Percentiles rank a stretch among this genome's conserved stretches.
phyloP scores from a whole-genome alignment of 2,329 filamentous ascomycete genomes.

The Neonectria coccinea region DNA sequence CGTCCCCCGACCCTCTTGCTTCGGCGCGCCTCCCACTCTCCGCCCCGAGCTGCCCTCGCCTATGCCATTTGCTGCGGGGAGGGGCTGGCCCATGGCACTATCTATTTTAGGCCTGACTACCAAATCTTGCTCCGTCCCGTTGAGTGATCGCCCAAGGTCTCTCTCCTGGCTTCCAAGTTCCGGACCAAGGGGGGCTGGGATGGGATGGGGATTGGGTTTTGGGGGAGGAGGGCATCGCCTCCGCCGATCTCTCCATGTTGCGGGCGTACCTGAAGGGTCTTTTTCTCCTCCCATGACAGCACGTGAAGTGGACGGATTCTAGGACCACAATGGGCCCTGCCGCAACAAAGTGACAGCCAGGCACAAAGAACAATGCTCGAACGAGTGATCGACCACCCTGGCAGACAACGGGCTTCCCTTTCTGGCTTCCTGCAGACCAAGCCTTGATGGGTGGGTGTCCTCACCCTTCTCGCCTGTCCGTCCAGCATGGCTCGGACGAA shows the following conservation, averaged over 20 bases:
- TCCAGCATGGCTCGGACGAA: slow-evolving; percentile 26
- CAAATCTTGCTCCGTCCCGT: slow-evolving; percentile 15
- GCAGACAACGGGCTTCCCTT: slow-evolving; percentile 26
- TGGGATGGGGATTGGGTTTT: slow-evolving; percentile 18
- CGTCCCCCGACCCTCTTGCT: slow-evolving; percentile 25
- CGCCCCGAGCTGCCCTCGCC: slow-evolving; percentile 12
- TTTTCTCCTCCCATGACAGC: neutral
- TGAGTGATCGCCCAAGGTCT: slow-evolving; percentile 10
- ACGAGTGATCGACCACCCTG: slow-evolving; percentile 28
- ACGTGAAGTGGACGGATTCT: slow-evolving; percentile 18
- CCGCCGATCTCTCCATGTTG: slow-evolving; percentile 34
- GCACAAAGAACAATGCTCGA: slow-evolving; percentile 9
- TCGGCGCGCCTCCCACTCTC: slow-evolving; percentile 27
- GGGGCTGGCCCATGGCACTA: slow-evolving; percentile 34
- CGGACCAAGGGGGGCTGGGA: slow-evolving; percentile 34
- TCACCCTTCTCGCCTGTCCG: neutral
- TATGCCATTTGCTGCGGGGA: slow-evolving; percentile 43
- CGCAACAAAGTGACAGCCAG: slow-evolving; percentile 26
- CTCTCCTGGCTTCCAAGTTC: slow-evolving; percentile 15
- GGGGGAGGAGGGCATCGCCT: slow-evolving; percentile 31
- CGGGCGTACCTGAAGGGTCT: slow-evolving; percentile 25
- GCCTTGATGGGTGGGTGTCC: slow-evolving; percentile 8
- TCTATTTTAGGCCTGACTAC: slow-evolving; percentile 40
- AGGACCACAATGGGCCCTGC: slow-evolving; percentile 12
- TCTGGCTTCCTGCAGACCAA: slow-evolving; percentile 32